phyloP scores from a whole-genome alignment of 306 rosid genomes.

The Rosa lucieae region DNA sequence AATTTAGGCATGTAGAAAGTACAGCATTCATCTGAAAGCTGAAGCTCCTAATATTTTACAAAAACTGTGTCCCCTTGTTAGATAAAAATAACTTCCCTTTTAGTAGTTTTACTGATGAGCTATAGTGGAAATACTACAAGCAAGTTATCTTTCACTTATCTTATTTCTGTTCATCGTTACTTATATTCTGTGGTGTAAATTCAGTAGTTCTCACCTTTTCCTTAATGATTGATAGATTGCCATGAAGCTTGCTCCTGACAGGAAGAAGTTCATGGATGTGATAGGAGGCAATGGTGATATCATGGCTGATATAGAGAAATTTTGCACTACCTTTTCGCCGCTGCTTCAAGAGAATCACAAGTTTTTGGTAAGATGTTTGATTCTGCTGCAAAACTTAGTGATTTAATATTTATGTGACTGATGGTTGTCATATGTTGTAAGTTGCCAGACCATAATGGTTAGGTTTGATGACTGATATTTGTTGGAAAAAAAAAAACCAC shows the following conservation, averaged over 20 bases:
- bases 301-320: conserved; percentile 64
- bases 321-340: conserved; percentile 68
- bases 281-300: conserved; percentile 69
- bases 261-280: conserved; percentile 96
- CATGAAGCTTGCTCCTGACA: conserved; percentile 97
- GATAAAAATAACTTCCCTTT: neutral
- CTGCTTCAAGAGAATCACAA: conserved; percentile 87
- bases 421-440: neutral
- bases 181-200: neutral
- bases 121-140: neutral
- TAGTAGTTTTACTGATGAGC: neutral
- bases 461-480: neutral
- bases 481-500: too few relatives aligned
- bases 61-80: neutral
- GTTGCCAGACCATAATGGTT: neutral
- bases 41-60: neutral
- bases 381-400: conserved; percentile 12
- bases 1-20: neutral
- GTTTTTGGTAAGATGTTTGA: conserved; percentile 64
- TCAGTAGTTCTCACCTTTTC: neutral
- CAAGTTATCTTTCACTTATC: neutral
- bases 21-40: neutral
- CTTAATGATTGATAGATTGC: conserved; percentile 56
- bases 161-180: neutral
- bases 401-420: neutral